Evolutionary conservation across 1,139 yeast genomes (phyloP).

Genomic region (Waltiozyma sp.): DNA sequence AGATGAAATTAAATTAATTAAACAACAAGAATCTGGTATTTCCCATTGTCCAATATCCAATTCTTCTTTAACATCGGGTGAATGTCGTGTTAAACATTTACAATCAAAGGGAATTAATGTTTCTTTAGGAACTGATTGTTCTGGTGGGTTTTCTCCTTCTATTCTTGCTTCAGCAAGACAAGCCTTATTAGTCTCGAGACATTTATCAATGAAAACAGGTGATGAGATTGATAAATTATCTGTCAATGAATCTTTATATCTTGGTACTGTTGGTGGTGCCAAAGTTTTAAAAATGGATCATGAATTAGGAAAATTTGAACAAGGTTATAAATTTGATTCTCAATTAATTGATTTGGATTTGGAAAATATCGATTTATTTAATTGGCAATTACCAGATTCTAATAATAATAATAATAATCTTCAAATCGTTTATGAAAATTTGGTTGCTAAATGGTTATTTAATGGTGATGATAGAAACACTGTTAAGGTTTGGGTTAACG

Average conservation of each 20-base stretch:
- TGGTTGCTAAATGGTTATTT: slow-evolving; percentile 86
- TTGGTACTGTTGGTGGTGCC: slow-evolving; percentile 92
- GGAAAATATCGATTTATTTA: slow-evolving; percentile 56
- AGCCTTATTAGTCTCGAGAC: slow-evolving; percentile 76
- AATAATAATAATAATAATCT: slow-evolving; percentile 2
- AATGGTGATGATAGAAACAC: slow-evolving; percentile 92
- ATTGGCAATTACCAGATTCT: slow-evolving; percentile 40
- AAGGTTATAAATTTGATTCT: slow-evolving; percentile 76
- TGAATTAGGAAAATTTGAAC: slow-evolving; percentile 56
- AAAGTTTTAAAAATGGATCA: slow-evolving; percentile 50
- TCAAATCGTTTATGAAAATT: slow-evolving; percentile 30
- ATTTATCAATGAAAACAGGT: slow-evolving; percentile 51
- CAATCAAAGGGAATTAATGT: slow-evolving; percentile 62
- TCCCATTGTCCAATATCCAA: slow-evolving; percentile 94
- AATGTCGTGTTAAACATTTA: slow-evolving; percentile 70
- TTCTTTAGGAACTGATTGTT: slow-evolving; percentile 82
- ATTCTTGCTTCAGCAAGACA: slow-evolving; percentile 68
- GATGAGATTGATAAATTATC: slow-evolving; percentile 40
- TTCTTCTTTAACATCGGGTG: slow-evolving; percentile 82
- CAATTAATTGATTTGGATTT: slow-evolving; percentile 59
- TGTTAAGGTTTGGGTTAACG: slow-evolving; percentile 71
- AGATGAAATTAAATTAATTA: slow-evolving; percentile 50
- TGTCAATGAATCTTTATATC: slow-evolving; percentile 60
- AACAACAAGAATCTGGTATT: slow-evolving; percentile 50
- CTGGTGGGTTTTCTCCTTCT: slow-evolving; percentile 84